Evolutionary conservation across 116 monocot genomes (phyloP), one percentile per base, ranked within the genome.

Genomic region (Iris pallida): DNA sequence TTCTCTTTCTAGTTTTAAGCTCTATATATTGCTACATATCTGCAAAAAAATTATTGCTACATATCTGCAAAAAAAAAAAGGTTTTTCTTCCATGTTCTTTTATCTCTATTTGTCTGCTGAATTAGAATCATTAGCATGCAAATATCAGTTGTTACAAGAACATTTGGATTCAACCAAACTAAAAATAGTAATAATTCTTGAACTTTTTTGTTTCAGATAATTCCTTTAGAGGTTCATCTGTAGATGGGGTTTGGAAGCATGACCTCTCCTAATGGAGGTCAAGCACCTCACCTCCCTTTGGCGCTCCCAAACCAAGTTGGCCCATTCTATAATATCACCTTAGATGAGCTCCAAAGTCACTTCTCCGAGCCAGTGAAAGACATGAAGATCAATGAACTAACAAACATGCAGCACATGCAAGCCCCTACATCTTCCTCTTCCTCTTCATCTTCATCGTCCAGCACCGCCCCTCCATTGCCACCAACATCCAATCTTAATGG

Each of bases 301-400:
- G 2, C 59, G 55, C 42, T 64, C 44, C 67, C 63, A 71, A 71
- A 47, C 55, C 4, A 74, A 53, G 72, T 68, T 72, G 76, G 76
- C 42, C 76, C 76, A n/a, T 30, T 76, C 5, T 81, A 63, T 45
- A 63, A 47, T 4, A 71, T 81, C 43, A 83, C 71, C 2, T 51
- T 78, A 19, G 71, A 78, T 57, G 78, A 78, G 54, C 71, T 78
- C 17, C 71, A 78, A 42, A 60, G 44, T 61, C 77, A 77, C 9
- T 42, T 77, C 20, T 52, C 63, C 4, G 77, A 82, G 53, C 71
- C 74, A 8, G 40, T 78, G 30, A 16, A 60, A 9, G 67, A 70
- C 66, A 75, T 78, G 82, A 82, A 78, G 55, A 59, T 82, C 18
- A 78, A 77, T 54, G 78, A 82, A 8, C 74, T 74, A 13, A 30